phyloP scores from a whole-genome alignment of 2,329 filamentous ascomycete genomes.

The Nothomitra cinnamomea region DNA sequence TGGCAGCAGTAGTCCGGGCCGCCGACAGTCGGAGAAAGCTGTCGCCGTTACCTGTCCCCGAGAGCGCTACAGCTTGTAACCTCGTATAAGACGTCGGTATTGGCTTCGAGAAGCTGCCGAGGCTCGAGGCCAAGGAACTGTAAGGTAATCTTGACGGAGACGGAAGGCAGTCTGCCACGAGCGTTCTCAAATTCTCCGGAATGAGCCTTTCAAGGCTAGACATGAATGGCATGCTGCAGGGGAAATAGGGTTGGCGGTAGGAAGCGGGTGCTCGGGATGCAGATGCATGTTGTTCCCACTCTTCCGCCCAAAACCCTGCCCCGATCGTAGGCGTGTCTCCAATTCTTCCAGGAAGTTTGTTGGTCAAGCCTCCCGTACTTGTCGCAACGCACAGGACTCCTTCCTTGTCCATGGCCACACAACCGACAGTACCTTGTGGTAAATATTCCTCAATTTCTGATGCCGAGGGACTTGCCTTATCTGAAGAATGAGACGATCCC shows the following conservation, averaged over 20 bases:
- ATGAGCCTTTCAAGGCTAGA: not conserved
- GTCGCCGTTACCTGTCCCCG: slow-evolving; percentile 77
- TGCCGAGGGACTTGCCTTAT: slow-evolving; percentile 11
- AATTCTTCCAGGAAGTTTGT: slow-evolving; percentile 71
- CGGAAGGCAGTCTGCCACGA: slow-evolving; percentile 13
- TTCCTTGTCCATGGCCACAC: slow-evolving; percentile 61
- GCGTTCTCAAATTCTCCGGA: slow-evolving; percentile 18
- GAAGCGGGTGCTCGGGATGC: not conserved
- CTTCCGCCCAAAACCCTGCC: slow-evolving; percentile 79
- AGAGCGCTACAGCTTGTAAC: slow-evolving; percentile 36
- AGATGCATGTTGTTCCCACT: slow-evolving; percentile 43
- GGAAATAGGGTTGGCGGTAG: slow-evolving; percentile 7
- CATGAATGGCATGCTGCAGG: slow-evolving; percentile 11
- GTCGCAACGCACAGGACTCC: slow-evolving; percentile 55
- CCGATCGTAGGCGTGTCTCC: slow-evolving; percentile 75
- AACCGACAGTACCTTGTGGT: slow-evolving; percentile 71
- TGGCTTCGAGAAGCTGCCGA: slow-evolving; percentile 4
- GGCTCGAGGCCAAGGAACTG: not conserved
- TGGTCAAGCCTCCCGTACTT: slow-evolving; percentile 63
- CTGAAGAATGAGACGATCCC: not conserved
- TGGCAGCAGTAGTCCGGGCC: slow-evolving; percentile 52
- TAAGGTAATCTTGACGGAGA: not conserved
- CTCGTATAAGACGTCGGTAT: slow-evolving; percentile 17
- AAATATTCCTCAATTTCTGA: slow-evolving; percentile 38
- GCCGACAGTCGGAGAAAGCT: slow-evolving; percentile 63